These are phyloP conservation scores for Emmonsia crescens DNA, from an alignment of 2,329 filamentous ascomycete species.

Conservation along the genomic window DNA sequence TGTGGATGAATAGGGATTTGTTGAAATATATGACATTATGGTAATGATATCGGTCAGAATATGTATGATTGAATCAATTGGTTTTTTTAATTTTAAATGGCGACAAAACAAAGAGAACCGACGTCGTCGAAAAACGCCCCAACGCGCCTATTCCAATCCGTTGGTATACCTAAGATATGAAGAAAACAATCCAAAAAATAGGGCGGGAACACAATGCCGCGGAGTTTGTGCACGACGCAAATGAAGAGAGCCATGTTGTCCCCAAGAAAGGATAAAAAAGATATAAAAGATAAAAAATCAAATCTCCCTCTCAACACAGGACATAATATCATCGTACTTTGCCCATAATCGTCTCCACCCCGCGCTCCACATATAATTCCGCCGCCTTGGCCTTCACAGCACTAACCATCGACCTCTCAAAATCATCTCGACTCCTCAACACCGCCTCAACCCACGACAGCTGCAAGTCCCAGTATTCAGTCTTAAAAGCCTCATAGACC, in stretches of 20 bases:
- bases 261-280: neutral
- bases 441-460: conserved; percentile 94
- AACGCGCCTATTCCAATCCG: neutral
- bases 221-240: neutral
- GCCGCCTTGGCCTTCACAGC: conserved; percentile 81
- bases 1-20: neutral
- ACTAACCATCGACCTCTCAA: conserved; percentile 81
- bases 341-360: conserved; percentile 86
- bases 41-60: neutral
- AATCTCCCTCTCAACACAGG: neutral
- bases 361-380: conserved; percentile 68
- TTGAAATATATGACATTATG: neutral
- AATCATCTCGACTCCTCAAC: conserved; percentile 77
- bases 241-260: neutral
- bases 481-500: conserved; percentile 75
- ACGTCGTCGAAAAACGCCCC: neutral
- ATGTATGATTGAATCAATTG: neutral
- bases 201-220: neutral
- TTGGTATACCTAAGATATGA: neutral
- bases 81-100: neutral
- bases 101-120: neutral
- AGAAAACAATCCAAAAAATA: neutral
- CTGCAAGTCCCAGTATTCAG: conserved; percentile 83
- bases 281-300: neutral
- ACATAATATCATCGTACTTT: conserved; percentile 58